phyloP scores from a whole-genome alignment of 495 filamentous ascomycete species.

The Podospora fimiseda region DNA sequence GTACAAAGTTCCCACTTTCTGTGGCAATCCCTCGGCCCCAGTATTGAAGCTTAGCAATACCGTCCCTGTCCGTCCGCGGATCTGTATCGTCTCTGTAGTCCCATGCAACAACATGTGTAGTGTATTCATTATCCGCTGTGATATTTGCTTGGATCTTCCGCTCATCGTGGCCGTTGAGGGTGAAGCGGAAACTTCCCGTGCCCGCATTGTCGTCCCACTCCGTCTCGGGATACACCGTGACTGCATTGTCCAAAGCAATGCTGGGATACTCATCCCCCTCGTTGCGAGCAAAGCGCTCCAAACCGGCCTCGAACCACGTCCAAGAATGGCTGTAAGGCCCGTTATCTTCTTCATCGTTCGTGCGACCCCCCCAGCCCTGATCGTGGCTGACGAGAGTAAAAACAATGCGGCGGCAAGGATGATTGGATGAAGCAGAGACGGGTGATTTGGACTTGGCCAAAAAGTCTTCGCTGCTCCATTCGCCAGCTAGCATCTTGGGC shows the following conservation, averaged over 20 bases:
- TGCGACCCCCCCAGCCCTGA: slow-evolving; percentile 53
- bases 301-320: slow-evolving; percentile 67
- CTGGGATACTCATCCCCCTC: slow-evolving; percentile 2
- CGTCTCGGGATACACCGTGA: slow-evolving; percentile 15
- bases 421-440: no score
- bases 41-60: slow-evolving; percentile 25
- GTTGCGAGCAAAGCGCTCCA: slow-evolving; percentile 38
- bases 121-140: slow-evolving; percentile 24
- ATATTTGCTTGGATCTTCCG: slow-evolving; percentile 51
- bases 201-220: not conserved
- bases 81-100: slow-evolving; percentile 43
- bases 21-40: slow-evolving; percentile 50
- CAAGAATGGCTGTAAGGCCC: slow-evolving; percentile 52
- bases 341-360: slow-evolving; percentile 13
- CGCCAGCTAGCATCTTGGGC: not conserved
- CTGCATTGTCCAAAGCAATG: slow-evolving; percentile 9
- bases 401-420: slow-evolving; percentile 52
- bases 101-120: slow-evolving; percentile 52
- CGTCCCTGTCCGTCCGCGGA: slow-evolving; percentile 37
- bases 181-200: slow-evolving; percentile 25
- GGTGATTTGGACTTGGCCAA: no score
- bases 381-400: slow-evolving; percentile 61
- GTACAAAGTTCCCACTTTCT: slow-evolving; percentile 50
- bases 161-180: slow-evolving; percentile 33
- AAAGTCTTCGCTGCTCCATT: slow-evolving; percentile 26